Conservation (phyloP, 2,329 filamentous ascomycete species). For the Bimuria novae-zelandiae region DNA sequence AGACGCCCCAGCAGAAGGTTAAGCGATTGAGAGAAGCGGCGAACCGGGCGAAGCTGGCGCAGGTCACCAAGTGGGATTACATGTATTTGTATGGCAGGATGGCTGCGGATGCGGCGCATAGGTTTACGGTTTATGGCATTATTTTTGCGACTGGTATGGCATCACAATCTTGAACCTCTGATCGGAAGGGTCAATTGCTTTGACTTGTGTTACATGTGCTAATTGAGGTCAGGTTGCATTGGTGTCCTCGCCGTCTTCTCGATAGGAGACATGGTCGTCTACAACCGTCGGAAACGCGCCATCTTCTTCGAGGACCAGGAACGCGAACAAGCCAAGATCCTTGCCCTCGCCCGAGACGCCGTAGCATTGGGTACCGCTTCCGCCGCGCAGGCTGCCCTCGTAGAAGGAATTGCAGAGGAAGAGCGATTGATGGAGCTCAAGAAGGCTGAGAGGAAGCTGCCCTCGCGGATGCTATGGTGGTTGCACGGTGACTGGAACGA, state of each 20-base stretch:
- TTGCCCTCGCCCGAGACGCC: slow-evolving; percentile 52
- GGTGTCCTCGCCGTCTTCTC: slow-evolving; percentile 67
- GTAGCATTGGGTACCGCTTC: slow-evolving; percentile 51
- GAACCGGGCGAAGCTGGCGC: slow-evolving; percentile 52
- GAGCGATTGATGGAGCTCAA: slow-evolving; percentile 54
- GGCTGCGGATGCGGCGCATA: slow-evolving; percentile 64
- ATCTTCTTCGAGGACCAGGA: slow-evolving; percentile 64
- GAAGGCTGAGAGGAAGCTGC: slow-evolving; percentile 38
- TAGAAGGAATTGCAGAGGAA: slow-evolving; percentile 65
- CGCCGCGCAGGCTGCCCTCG: slow-evolving; percentile 57
- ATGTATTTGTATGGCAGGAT: slow-evolving; percentile 43
- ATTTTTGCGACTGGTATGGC: slow-evolving; percentile 64
- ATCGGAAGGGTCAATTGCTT: background rate
- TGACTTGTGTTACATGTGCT: slow-evolving; percentile 8
- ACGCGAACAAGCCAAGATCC: slow-evolving; percentile 48
- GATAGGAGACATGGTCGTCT: slow-evolving; percentile 67
- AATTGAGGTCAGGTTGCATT: slow-evolving; percentile 55
- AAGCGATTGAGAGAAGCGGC: slow-evolving; percentile 56
- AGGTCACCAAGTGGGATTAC: slow-evolving; percentile 59
- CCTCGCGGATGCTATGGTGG: slow-evolving; percentile 41
- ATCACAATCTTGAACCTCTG: background rate
- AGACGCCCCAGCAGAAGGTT: slow-evolving; percentile 60
- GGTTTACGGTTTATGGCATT: slow-evolving; percentile 62
- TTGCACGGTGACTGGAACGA: slow-evolving; percentile 45
- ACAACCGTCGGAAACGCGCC: slow-evolving; percentile 67